Evolutionary conservation across 495 filamentous ascomycete species (phyloP).

Genomic region (Evansstolkia leycettana): DNA sequence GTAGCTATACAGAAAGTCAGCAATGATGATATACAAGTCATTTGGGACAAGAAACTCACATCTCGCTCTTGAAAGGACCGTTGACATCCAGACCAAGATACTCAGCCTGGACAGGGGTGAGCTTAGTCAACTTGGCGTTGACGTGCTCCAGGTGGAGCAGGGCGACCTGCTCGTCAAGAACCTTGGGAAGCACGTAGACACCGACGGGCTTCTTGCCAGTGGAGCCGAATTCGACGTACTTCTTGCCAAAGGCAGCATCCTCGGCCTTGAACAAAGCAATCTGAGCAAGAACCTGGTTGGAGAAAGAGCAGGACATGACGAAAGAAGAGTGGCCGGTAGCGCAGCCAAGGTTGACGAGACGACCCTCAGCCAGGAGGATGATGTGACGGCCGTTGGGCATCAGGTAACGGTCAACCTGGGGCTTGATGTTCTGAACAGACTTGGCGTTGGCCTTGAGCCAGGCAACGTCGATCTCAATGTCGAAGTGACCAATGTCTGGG

Average conservation of each 20-base stretch:
- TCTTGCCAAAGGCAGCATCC: conserved; percentile 75
- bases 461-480: conserved; percentile 98
- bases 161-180: conserved; percentile 95
- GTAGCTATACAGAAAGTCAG: conserved; percentile 26
- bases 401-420: conserved; percentile 94
- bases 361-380: conserved; percentile 95
- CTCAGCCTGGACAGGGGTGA: conserved; percentile 79
- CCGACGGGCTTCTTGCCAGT: conserved; percentile 76
- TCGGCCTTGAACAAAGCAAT: conserved; percentile 94
- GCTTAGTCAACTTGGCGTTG: conserved; percentile 82
- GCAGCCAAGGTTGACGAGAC: conserved; percentile 97
- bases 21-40: not conserved
- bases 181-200: conserved; percentile 97
- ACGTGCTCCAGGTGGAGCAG: conserved; percentile 85
- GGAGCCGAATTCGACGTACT: conserved; percentile 94
- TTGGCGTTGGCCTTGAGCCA: conserved; percentile 96
- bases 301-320: conserved; percentile 99
- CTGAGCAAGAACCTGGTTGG: conserved; percentile 99
- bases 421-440: conserved; percentile 96
- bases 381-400: conserved; percentile 93
- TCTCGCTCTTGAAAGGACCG: conserved; percentile 92
- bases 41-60: conserved; percentile 17
- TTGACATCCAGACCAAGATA: conserved; percentile 75
- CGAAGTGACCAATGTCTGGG: conserved; percentile 96
- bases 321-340: conserved; percentile 98